phyloP scores from a whole-genome alignment of 2,329 filamentous ascomycete genomes.

The Grosmannia serpens region DNA sequence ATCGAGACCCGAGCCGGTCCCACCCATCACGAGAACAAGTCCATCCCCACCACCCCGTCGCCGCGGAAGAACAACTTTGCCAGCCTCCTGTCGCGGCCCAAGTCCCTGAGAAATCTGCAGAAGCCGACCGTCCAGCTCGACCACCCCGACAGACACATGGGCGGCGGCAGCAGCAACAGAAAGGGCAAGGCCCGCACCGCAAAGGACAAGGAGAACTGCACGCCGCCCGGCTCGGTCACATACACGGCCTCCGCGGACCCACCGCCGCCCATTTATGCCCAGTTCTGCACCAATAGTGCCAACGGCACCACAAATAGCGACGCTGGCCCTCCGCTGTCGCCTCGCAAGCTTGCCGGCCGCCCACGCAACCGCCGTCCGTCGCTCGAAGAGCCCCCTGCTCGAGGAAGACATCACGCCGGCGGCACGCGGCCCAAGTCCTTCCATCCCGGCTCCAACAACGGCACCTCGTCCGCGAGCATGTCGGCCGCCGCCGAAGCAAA shows the following conservation, averaged over 20 bases:
- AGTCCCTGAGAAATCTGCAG: constrained; percentile 58
- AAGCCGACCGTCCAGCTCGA: constrained; percentile 27
- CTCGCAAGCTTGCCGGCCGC: too few species aligned
- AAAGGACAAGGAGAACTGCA: constrained; percentile 75
- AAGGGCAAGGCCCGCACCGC: constrained; percentile 14
- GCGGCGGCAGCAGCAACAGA: constrained; percentile 15
- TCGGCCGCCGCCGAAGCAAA: constrained; percentile 24
- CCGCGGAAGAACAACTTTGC: constrained; percentile 55
- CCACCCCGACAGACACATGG: constrained; percentile 8
- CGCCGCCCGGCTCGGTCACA: constrained; percentile 32
- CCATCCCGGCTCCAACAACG: constrained; percentile 22
- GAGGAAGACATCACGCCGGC: constrained; percentile 6
- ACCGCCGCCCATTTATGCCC: constrained; percentile 72
- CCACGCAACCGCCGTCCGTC: not conserved
- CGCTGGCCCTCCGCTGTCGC: not conserved
- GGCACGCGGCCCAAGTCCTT: constrained; percentile 42
- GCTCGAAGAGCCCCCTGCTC: not conserved
- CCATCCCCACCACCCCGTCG: not conserved
- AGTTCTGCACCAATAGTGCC: constrained; percentile 42
- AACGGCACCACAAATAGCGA: not conserved
- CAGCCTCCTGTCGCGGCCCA: constrained; percentile 61
- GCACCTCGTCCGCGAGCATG: constrained; percentile 18
- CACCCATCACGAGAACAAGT: not conserved
- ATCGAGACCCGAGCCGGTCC: not conserved
- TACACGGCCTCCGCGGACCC: constrained; percentile 19